Percentiles rank a stretch among this genome's conserved stretches.
phyloP scores from a whole-genome alignment of 2,329 filamentous ascomycete genomes.

The Fusarium burgessii region DNA sequence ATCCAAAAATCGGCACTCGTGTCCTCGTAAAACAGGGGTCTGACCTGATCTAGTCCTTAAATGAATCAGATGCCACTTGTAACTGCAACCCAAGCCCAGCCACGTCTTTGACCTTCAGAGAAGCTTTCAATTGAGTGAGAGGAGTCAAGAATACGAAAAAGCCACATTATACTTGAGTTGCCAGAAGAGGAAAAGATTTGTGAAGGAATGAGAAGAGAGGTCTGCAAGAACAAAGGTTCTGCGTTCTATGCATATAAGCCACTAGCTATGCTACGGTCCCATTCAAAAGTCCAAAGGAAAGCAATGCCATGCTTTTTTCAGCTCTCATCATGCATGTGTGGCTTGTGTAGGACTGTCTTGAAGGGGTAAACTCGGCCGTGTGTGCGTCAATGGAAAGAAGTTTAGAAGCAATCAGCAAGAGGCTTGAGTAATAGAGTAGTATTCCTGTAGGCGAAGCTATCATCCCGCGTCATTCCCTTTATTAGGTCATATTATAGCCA shows the following conservation, averaged over 20 bases:
- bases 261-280: background rate
- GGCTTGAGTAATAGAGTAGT: background rate
- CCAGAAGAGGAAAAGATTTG: slow-evolving; percentile 1
- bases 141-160: slow-evolving; percentile 25
- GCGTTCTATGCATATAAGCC: slow-evolving; percentile 2
- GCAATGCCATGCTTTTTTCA: slow-evolving; percentile 7
- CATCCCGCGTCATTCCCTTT: slow-evolving; percentile 2
- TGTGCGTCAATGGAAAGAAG: slow-evolving; percentile 5
- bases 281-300: background rate
- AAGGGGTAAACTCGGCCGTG: slow-evolving; percentile 33
- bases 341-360: slow-evolving; percentile 26
- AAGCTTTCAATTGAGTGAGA: background rate
- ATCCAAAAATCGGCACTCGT: slow-evolving; percentile 9
- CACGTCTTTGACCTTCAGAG: background rate
- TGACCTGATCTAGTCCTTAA: background rate
- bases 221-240: background rate
- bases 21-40: background rate
- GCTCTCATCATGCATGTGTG: slow-evolving; percentile 18
- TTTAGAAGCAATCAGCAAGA: background rate
- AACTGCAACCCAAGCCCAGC: slow-evolving; percentile 12
- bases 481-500: background rate
- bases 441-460: background rate
- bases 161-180: background rate
- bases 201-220: background rate
- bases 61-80: background rate